phyloP scores from a whole-genome alignment of 2,329 filamentous ascomycete genomes.

The Bipolaris bicolor region DNA sequence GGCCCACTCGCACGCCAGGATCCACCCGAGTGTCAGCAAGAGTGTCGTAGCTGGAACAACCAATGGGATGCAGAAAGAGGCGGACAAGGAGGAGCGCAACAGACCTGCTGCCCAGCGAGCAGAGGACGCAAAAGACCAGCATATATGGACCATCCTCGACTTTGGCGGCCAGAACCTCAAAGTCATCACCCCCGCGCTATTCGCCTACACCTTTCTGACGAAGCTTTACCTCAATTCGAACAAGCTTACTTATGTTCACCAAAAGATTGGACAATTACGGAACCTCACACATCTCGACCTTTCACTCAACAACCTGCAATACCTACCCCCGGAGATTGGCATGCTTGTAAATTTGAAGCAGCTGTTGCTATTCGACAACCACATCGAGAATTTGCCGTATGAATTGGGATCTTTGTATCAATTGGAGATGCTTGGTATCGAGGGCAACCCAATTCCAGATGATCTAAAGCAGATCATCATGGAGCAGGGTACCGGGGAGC shows the following conservation, averaged over 20 bases:
- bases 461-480: conserved; percentile 81
- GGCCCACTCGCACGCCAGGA: conserved; percentile 75
- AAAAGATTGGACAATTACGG: conserved; percentile 80
- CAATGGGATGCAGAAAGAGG: conserved; percentile 57
- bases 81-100: conserved; percentile 65
- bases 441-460: conserved; percentile 84
- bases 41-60: conserved; percentile 63
- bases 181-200: conserved; percentile 78
- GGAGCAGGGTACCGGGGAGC: conserved; percentile 82
- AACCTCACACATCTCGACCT: conserved; percentile 83
- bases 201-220: conserved; percentile 84
- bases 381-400: conserved; percentile 78
- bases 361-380: conserved; percentile 88
- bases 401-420: conserved; percentile 90
- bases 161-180: conserved; percentile 94
- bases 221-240: conserved; percentile 95
- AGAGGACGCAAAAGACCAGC: conserved; percentile 53
- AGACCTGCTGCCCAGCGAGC: conserved; percentile 66
- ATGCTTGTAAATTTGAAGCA: conserved; percentile 95
- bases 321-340: conserved; percentile 87
- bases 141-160: conserved; percentile 93
- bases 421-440: conserved; percentile 86
- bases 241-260: conserved; percentile 79
- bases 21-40: conserved; percentile 73
- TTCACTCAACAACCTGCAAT: conserved; percentile 83